Base-by-base conservation (phyloP, 1,139 yeast genomes). In the Arxiozyma bovina region DNA sequence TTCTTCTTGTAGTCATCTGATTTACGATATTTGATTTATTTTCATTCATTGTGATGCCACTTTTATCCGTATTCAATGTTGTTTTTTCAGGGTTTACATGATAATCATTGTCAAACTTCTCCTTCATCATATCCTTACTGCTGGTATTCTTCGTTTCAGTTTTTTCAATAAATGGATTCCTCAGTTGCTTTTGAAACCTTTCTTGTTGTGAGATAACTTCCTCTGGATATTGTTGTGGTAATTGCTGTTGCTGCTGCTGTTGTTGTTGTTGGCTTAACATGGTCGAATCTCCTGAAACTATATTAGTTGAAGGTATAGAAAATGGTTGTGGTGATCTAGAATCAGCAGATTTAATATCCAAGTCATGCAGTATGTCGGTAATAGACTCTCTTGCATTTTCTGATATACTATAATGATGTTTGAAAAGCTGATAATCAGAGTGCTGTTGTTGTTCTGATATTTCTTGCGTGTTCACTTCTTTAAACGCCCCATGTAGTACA, bases 371-470 rank as follows among this genome's bases (percentile, higher is more conserved):
- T 9, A 63, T 62, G 43, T 63, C 61, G 30, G 59, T 54, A 0
- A 63, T 59, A 1, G 63, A 58, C 34, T 62, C 64, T 23, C 62
- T 53, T 20, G 57, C 52, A 42, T 58, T 59, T 15, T 61, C 64
- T 4, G 63, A 50, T 30, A 63, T 51, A 49, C 62, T 60, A 47
- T 63, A 65, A 51, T 63, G 67, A 49, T 64, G 66, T 49, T 65
- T 63, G 53, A 63, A 61, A 20, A 66, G 51, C 51, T 62, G 67
- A 44, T 65, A 65, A 17, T 46, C 49, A 7, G 44, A 34, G 12
- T 46, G 46, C 17, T 25, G 48, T 46, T 46, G 47, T 27, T 21
- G 41, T 20, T 15, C 25, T 30, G 41, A n/a, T 30, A 38, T 20
- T 5, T 30, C 18, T 34, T 34, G 40, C 8, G 15, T 20, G 17